These are phyloP conservation scores for Schizothecium vesticola DNA, from an alignment of 495 filamentous ascomycete genomes.

Conservation along the genomic window DNA sequence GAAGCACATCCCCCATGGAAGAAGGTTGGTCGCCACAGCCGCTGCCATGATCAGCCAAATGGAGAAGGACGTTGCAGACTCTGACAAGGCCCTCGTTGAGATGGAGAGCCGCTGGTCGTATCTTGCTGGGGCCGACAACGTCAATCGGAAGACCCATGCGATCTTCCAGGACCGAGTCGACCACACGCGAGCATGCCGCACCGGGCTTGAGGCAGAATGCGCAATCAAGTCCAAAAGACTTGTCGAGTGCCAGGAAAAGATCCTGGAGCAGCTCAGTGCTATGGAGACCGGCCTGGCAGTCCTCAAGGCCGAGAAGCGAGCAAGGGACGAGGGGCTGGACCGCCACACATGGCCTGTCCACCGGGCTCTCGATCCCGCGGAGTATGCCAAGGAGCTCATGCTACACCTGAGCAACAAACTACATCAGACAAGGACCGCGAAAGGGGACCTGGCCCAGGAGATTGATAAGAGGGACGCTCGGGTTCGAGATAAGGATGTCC, in stretches of 20 bases:
- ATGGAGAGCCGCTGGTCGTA: background rate
- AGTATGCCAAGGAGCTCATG: background rate
- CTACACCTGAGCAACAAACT: background rate
- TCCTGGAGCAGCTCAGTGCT: background rate
- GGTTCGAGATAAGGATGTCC: background rate
- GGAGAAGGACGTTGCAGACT: background rate
- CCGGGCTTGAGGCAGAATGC: background rate
- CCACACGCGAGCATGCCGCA: background rate
- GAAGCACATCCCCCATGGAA: background rate
- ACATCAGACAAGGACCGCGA: background rate
- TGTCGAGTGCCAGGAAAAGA: background rate
- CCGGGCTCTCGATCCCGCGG: background rate
- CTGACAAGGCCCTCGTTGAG: background rate
- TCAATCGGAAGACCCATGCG: no score
- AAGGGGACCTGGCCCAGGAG: background rate
- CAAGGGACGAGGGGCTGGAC: background rate
- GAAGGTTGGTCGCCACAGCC: background rate
- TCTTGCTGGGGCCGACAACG: background rate
- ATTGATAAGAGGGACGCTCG: background rate
- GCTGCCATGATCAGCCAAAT: background rate
- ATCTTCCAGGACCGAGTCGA: background rate
- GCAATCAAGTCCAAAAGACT: background rate
- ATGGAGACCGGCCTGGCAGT: background rate
- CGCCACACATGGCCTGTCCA: background rate
- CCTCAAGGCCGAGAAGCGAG: background rate